Conservation (phyloP, 257 asterid species). For the Forsythia suspensa region DNA sequence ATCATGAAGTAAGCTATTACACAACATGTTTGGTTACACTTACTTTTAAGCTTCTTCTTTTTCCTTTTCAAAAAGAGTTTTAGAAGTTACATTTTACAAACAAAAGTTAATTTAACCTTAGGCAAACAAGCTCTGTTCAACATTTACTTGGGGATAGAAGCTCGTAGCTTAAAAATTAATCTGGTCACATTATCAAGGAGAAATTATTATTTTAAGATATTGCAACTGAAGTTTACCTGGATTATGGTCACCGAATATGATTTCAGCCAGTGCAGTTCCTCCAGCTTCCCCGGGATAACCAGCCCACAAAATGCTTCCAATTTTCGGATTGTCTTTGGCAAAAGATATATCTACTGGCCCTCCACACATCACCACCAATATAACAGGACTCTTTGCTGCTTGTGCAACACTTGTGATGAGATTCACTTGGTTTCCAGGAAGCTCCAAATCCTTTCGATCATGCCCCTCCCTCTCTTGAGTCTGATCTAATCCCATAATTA, state of each 20-base stretch:
- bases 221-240: constrained; percentile 42
- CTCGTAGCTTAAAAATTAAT: background rate
- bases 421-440: constrained; percentile 56
- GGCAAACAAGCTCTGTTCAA: background rate
- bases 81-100: background rate
- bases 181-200: background rate
- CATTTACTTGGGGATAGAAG: background rate
- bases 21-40: background rate
- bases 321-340: constrained; percentile 46
- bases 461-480: constrained; percentile 48
- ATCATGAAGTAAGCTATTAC: constrained; percentile 3
- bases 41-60: background rate
- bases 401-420: constrained; percentile 41
- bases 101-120: background rate
- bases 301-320: constrained; percentile 72
- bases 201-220: background rate
- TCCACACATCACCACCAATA: constrained; percentile 54
- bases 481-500: constrained; percentile 73
- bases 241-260: constrained; percentile 57
- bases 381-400: constrained; percentile 47
- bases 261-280: constrained; percentile 58
- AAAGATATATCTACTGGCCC: constrained; percentile 75
- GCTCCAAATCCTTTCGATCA: constrained; percentile 49
- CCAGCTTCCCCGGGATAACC: constrained; percentile 82
- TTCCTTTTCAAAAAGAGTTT: background rate